These are phyloP conservation scores for Aspergillus leporis DNA, from an alignment of 495 filamentous ascomycete genomes.

Conservation along the genomic window DNA sequence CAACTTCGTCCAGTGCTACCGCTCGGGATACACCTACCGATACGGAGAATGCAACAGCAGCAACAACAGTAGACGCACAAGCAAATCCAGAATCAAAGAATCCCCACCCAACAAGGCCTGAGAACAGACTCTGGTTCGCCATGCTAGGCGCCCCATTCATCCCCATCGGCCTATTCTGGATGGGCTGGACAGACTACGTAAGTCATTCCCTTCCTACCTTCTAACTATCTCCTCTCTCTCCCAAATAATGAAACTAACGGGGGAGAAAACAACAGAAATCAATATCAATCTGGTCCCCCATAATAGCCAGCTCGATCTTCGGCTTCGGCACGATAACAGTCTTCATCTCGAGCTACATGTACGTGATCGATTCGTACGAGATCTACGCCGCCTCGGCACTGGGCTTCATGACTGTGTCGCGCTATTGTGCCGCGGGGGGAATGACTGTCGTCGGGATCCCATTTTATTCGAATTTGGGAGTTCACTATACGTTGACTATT, in stretches of 20 bases:
- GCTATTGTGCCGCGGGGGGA: conserved; percentile 52
- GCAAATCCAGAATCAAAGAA: conserved; percentile 1
- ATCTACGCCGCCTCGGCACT: conserved; percentile 45
- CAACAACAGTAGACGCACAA: not conserved
- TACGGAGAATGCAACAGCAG: not conserved
- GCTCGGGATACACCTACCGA: too few species aligned
- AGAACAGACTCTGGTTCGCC: conserved; percentile 40
- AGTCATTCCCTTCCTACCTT: conserved; percentile 19
- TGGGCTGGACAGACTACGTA: conserved; percentile 57
- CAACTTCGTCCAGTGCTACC: too few species aligned
- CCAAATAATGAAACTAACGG: not conserved
- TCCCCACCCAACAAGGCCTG: conserved; percentile 11
- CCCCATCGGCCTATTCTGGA: conserved; percentile 61
- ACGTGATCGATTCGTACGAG: conserved; percentile 57
- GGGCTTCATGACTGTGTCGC: conserved; percentile 49
- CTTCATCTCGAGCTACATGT: conserved; percentile 55
- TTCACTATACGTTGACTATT: conserved; percentile 58
- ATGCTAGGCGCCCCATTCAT: conserved; percentile 56
- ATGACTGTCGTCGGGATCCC: conserved; percentile 51
- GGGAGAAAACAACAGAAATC: conserved; percentile 15
- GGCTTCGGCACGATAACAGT: conserved; percentile 55
- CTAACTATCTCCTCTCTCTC: not conserved
- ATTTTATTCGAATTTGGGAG: conserved; percentile 54
- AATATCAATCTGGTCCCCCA: conserved; percentile 57
- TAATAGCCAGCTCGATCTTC: conserved; percentile 49